These are phyloP conservation scores for Salvia miltiorrhiza DNA, from an alignment of 257 asterid genomes.

Conservation along the genomic window DNA sequence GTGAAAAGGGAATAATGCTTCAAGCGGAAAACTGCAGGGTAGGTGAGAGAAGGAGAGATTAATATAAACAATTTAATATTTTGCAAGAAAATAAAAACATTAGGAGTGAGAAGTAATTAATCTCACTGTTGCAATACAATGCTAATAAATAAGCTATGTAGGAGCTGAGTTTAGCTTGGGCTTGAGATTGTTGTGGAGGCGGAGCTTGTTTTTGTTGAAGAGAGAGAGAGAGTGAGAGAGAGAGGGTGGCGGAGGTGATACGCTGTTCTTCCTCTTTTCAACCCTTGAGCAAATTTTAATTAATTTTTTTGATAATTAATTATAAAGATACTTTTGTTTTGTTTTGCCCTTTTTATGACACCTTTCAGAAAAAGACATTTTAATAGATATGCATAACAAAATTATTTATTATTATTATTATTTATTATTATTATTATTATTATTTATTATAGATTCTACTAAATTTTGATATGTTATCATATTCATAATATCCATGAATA, in stretches of 20 bases:
- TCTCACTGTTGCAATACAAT: not conserved
- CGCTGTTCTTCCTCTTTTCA: conserved; percentile 36
- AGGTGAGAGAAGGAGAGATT: conserved; percentile 2
- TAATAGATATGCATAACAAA: not conserved
- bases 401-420: not conserved
- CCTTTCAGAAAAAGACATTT: not conserved
- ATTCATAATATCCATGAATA: too few species aligned
- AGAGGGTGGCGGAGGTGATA: conserved; percentile 19
- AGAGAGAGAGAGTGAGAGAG: too few species aligned
- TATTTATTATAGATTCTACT: too few species aligned
- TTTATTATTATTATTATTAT: too few species aligned
- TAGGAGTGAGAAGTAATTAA: not conserved
- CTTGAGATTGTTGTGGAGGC: conserved; percentile 18
- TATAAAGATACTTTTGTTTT: not conserved
- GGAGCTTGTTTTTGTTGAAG: conserved; percentile 20
- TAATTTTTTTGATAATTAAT: not conserved
- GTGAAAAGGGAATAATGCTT: conserved; percentile 26
- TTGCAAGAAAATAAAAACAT: not conserved
- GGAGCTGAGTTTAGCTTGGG: conserved; percentile 1
- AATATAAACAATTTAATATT: not conserved
- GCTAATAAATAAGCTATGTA: not conserved
- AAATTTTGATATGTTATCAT: too few species aligned
- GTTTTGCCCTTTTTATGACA: not conserved
- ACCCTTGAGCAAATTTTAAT: conserved; percentile 19
- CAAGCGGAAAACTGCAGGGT: conserved; percentile 21